Base-by-base conservation (phyloP, 108 stramenopile species). In the Nannochloropsis oceanica region DNA sequence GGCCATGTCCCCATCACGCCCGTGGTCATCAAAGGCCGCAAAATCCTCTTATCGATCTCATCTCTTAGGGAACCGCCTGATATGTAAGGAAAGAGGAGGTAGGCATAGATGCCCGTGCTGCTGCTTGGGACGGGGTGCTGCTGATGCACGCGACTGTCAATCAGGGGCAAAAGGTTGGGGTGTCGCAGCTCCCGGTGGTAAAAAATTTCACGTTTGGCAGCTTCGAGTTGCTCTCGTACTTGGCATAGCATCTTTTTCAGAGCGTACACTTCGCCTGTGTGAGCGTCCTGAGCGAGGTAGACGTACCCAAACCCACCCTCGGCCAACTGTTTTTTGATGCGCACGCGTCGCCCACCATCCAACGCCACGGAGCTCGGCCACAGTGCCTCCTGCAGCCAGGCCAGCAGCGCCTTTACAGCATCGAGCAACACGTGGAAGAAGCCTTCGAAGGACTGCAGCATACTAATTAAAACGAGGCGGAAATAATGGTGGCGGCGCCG, bases 291-390 rank as follows among this genome's bases (percentile, higher is more conserved):
- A 8, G 88, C 85, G 13, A 43, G 59, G 83, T 83, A 89, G 20
- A 89, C 88, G 59, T 82, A 89, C 43, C 85, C 82, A 81, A 85
- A 89, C 8, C 88, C 88, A 7, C 88, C 88, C 83, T 89, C 88
- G 18, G 88, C 88, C 8, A 89, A 14, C 50, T 85, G 85, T 14
- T 73, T 25, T 26, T 26, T 84, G 44, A 43, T 80, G 22, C 59
- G 59, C 59, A 73, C 59, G 22, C n/a, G 18, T 18, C 59, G 59
- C 59, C 59, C 59, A n/a, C 59, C 59, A 9, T 73, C 59, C 59
- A 73, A n/a, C 18, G n/a, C 59, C 18, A 73, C 22, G 18, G n/a
- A 9, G 18, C n/a, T 3, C 2, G 59, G 0, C 59, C 59, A 73
- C 59, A 73, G 9, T 5, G n/a, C 7, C n/a, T n/a, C 59, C 18